Base-by-base conservation (phyloP, 2,329 filamentous ascomycete genomes). In the Verruconis gallopava region DNA sequence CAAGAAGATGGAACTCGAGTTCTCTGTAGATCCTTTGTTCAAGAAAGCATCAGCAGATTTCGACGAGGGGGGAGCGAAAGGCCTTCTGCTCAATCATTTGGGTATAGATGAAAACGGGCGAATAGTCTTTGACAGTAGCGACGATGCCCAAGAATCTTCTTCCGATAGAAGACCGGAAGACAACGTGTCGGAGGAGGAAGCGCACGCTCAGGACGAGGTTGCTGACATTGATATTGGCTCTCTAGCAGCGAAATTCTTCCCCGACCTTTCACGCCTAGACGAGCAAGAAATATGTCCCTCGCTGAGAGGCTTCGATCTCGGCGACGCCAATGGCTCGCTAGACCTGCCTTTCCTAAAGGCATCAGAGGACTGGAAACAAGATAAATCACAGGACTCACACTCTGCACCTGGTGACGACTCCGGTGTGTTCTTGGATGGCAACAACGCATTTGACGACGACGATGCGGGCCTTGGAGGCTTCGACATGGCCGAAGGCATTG, bases 41-140 rank as follows among this genome's bases (percentile, higher is more conserved):
- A 98, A 98, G 57, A 98, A 98, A 57, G 89, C 89, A 1, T 93
- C 89, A 4, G 91, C 91, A 34, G 91, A 98, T 64, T 98, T 98
- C 50, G 91, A 98, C 56, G 91, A 98, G 64, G 91, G 91, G 15
- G 91, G 91, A 44, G 91, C 91, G 44, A 98, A 96, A 62, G 91
- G 91, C 15, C 69, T 98, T 33, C 70, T 98, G 15, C 72, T 98
- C 21, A 98, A 98, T 55, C 89, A 98, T 61, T 70, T 98, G n/a
- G 85, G 89, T 55, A 95, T 98, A 49, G 91, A 98, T 60, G 75
- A 77, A 2, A 77, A 85, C 49, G 91, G 91, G 33, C 77, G 89
- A 25, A 98, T 98, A 47, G 88, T 98, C 4, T 98, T 98, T 56
- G 91, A 98, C 63, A 96, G 89, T 65, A 96, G 88, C 55, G 89